Evolutionary conservation across 2,329 filamentous ascomycete genomes (phyloP), one percentile per base, ranked within the genome.

Genomic region (Colletotrichum agaves): DNA sequence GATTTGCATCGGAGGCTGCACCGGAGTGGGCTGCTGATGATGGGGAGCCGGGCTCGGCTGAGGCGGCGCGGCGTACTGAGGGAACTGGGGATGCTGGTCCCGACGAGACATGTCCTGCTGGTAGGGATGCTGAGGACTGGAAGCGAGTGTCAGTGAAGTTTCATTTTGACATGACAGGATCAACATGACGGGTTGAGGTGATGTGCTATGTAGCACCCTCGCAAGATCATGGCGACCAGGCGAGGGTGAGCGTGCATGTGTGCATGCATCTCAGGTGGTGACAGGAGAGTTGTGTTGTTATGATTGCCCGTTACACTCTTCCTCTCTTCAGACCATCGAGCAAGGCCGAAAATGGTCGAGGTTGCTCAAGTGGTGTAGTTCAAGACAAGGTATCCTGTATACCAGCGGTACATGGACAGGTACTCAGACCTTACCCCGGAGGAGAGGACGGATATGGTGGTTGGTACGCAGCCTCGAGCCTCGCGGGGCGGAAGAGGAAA

Each of bases 91-190:
- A 62, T 79, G 78, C 70, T 82, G 80, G 72, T 78, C 78, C 63
- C 81, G 80, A 69, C 80, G 79, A 71, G 77, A 79, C 83, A 87
- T 83, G 70, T 87, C 84, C 76, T 83, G 69, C 76, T 83, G 84
- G 73, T 87, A 87, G 61, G 81, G 76, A 74, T 87, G 83, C 69
- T 77, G 74, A 41, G 78, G 69, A 74, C 82, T 83, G 72, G 13
- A 47, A 35, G 41, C 35, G 79, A 78, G 37, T 67, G 60, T 67
- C 23, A 67, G 64, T 53, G 3, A 64, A 59, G 53, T 63, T 67
- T 58, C 64, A 59, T 67, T 49, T 31, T 46, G 33, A 55, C 46
- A n/a, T 46, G 33, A 55, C 46, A n/a, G 15, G 33, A 59, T 49
- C 60, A 55, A 31, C 64, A 23, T 63, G 7, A 52, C 39, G 46